Evolutionary conservation across 371 early-diverging fungal genomes (phyloP), one percentile per base, ranked within the genome.

Genomic region (Lichtheimia ramosa): DNA sequence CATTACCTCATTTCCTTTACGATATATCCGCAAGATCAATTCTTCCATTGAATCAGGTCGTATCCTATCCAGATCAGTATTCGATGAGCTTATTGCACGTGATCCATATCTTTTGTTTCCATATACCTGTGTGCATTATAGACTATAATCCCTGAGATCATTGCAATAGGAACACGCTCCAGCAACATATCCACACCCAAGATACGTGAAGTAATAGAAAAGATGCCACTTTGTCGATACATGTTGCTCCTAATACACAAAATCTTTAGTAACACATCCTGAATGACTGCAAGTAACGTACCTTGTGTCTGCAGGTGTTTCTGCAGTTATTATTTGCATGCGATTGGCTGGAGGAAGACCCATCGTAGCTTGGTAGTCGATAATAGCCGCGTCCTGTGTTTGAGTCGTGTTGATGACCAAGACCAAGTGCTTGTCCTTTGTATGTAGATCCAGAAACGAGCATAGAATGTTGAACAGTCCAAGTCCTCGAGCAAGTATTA

Each of bases 161-260:
- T 70, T 53, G 91, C 71, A 2, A 76, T 62, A 2, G 97, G 94
- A 1, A 98, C 76, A 27, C 89, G 78, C 13, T 86, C 80, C 58
- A 90, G 89, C 28, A 99, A 73, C 77, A 99, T 78, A 71, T 99
- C 99, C 40, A 96, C 95, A n/a, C 96, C 88, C 24, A 99, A 73
- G 43, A 97, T 94, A 34, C 96, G 83, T 16, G 96, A 89, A 1
- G 98, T 94, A 24, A 92, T 81, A 5, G 93, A 84, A 58, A 98
- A 77, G 4, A 98, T 81, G 7, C 99, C 99, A 49, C 99, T 96
- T 27, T 72, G 65, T 2, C 87, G 81, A 74, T 97, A 97, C 58
- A 94, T 66, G 10, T 76, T 82, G 5, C 71, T 60, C 89, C 91
- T 69, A 59, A 34, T 39, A 51, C 27, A 41, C 63, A 24, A 25